A percentile compares a stretch with the other conserved stretches of the same genome.
Conservation (phyloP, 371 early-diverging fungal species). For the Batrachochytrium dendrobatidis region DNA sequence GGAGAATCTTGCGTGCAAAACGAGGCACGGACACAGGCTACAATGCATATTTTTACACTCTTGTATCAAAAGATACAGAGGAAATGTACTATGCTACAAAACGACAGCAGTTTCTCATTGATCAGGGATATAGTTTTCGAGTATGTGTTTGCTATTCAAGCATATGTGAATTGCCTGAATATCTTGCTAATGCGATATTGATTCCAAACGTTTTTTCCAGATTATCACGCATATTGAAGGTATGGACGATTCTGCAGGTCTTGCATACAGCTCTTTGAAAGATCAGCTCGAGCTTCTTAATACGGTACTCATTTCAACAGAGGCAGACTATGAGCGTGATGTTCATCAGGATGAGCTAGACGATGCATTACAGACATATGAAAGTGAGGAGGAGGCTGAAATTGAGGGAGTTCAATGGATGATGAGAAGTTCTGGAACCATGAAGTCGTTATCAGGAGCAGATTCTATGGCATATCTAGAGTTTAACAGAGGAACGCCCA, state of each 20-base stretch:
- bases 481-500: conserved; percentile 5
- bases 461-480: conserved; percentile 95
- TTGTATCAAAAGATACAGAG: conserved; percentile 98
- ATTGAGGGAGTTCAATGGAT: neutral
- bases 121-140: conserved; percentile 99
- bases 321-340: neutral
- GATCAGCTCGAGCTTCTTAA: conserved; percentile 88
- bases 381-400: neutral
- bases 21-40: conserved; percentile 94
- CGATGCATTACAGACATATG: neutral
- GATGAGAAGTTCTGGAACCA: conserved; percentile 4
- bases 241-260: conserved; percentile 60
- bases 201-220: conserved; percentile 1
- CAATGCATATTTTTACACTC: conserved; percentile 95
- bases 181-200: neutral
- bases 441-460: conserved; percentile 81
- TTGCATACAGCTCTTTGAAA: conserved; percentile 66
- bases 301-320: conserved; percentile 55
- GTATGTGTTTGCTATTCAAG: conserved; percentile 29
- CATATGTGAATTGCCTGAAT: neutral
- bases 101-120: conserved; percentile 97
- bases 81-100: conserved; percentile 99
- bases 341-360: conserved; percentile 19
- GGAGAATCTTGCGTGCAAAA: conserved; percentile 95
- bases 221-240: conserved; percentile 66